Evolutionary conservation across 208 protist genomes (phyloP).

Genomic region (Acanthamoeba triangularis): DNA sequence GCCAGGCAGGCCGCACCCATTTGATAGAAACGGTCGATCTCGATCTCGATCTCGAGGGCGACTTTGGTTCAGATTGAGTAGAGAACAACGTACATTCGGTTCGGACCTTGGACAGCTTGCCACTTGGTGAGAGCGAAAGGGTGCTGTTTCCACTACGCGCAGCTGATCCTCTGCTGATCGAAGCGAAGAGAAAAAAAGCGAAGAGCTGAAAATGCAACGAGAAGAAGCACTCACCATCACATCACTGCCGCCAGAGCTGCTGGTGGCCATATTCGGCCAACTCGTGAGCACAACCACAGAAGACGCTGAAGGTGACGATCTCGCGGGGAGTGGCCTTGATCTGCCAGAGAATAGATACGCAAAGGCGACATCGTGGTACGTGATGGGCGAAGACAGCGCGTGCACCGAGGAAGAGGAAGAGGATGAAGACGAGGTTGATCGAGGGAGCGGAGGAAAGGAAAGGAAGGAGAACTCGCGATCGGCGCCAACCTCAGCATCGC

Average conservation of each 20-base stretch:
- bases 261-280: neutral
- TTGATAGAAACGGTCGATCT: too few relatives aligned
- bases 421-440: neutral
- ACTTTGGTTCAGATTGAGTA: too few relatives aligned
- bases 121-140: too few relatives aligned
- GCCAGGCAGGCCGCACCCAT: too few relatives aligned
- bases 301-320: too few relatives aligned
- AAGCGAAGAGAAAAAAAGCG: neutral
- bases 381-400: neutral
- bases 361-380: neutral
- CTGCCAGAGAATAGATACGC: neutral
- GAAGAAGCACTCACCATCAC: neutral
- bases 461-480: neutral
- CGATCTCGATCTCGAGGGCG: too few relatives aligned
- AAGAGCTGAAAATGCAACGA: neutral
- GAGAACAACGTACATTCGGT: too few relatives aligned
- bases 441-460: neutral
- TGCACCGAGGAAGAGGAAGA: neutral
- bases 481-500: neutral
- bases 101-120: too few relatives aligned
- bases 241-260: neutral
- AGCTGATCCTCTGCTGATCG: too few relatives aligned
- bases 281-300: neutral
- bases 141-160: too few relatives aligned
- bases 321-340: too few relatives aligned